These are phyloP conservation scores for Lepidium campestre DNA, from an alignment of 441 rosid genomes.

Conservation along the genomic window DNA sequence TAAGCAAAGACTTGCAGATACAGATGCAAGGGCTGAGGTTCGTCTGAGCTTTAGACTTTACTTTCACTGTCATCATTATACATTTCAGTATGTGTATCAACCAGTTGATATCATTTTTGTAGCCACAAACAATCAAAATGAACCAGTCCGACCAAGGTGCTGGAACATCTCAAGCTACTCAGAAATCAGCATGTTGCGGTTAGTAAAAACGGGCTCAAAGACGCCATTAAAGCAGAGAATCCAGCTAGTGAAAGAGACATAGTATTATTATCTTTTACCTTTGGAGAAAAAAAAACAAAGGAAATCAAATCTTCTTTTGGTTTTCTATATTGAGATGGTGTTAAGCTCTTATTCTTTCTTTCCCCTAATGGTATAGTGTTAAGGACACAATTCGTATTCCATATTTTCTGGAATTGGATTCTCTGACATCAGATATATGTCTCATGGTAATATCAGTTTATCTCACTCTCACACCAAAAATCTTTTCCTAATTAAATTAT, in stretches of 20 bases:
- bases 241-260: background rate
- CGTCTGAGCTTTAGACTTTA: background rate
- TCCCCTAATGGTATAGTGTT: conserved; percentile 4
- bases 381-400: background rate
- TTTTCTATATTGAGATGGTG: conserved; percentile 4
- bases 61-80: background rate
- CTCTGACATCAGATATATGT: conserved; percentile 14
- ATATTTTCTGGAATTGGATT: conserved; percentile 14
- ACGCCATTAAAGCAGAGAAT: conserved; percentile 4
- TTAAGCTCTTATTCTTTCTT: conserved; percentile 7
- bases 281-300: background rate
- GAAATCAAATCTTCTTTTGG: background rate
- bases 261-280: background rate
- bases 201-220: conserved; percentile 17
- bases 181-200: conserved; percentile 83
- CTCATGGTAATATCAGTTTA: conserved; percentile 15
- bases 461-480: background rate
- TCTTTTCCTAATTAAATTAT: background rate
- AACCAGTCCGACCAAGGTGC: conserved; percentile 70
- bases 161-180: conserved; percentile 51
- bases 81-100: background rate
- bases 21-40: conserved; percentile 66
- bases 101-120: conserved; percentile 21
- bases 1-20: conserved; percentile 68
- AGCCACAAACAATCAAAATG: conserved; percentile 88